Evolutionary conservation across 345 rosid species (phyloP), one percentile per base, ranked within the genome.

Genomic region (Bruguiera gymnorhiza): DNA sequence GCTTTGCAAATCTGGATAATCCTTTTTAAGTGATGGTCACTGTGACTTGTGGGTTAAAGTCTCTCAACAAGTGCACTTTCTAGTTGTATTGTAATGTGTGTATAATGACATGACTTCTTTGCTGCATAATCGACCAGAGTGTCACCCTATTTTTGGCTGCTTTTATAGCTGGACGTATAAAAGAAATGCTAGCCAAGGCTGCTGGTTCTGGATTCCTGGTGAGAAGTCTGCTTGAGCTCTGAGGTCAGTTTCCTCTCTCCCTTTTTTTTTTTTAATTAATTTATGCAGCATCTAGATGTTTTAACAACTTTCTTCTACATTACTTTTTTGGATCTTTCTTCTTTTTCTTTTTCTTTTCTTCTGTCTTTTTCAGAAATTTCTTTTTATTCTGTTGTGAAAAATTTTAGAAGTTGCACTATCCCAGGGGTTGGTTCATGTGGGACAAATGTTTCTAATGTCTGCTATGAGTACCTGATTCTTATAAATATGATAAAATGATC

Each of bases 211-310:
- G 86, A 68, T 83, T 82, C 73, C 80, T 89, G 52, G 84, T 93
- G 92, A 83, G 86, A 84, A 87, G 87, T 80, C 83, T 93, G 89
- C 97, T 93, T 73, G 96, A 75, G 92, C 97, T 81, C 88, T 96
- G 64, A 89, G 96, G 97, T 89, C 51, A 31, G 18, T 63, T 36
- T 66, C 10, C 53, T 27, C 29, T 27, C 29, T 27, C 29, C 2
- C 29, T 27, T 2, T 1, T 2, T 27, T 48, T 57, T 65, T 43
- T 57, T 1, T 34, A 0, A 31, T 31, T 4, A 31, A 31, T 31
- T 69, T 69, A 20, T 6, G 3, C 1, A 21, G 26, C 8, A 54
- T 6, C 13, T 30, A 11, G 3, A 1, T 62, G 34, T 55, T 50
- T n/a, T 26, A 11, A 9, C 15, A 37, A 37, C 29, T 2, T n/a